Evolutionary conservation across 192 early-diverging fungal species (phyloP).

Genomic region (Spinellus fusiger): DNA sequence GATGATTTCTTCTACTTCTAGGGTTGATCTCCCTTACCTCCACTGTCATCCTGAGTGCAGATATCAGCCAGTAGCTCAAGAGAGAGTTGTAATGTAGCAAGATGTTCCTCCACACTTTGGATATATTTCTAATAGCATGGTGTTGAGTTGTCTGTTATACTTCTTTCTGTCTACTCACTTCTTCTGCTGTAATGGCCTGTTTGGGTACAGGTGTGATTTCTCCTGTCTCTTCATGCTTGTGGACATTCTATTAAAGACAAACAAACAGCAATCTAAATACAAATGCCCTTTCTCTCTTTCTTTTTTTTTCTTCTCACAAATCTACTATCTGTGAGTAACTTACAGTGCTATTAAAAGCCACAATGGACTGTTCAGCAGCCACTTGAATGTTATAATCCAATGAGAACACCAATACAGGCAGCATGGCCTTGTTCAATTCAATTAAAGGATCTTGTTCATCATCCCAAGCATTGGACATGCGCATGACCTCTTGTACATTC

Average conservation of each 20-base stretch:
- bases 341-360: constrained; percentile 34
- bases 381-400: constrained; percentile 45
- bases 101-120: constrained; percentile 40
- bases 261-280: neutral
- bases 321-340: too few species aligned
- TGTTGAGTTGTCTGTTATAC: neutral
- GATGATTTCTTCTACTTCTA: too few species aligned
- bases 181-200: constrained; percentile 24
- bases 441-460: constrained; percentile 26
- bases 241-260: constrained; percentile 18
- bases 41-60: constrained; percentile 58
- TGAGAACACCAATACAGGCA: constrained; percentile 40
- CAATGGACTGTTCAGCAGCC: constrained; percentile 34
- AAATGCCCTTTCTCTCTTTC: neutral
- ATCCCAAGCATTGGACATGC: constrained; percentile 23
- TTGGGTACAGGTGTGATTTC: constrained; percentile 34
- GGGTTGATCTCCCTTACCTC: too few species aligned
- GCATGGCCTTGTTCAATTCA: constrained; percentile 36
- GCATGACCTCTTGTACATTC: constrained; percentile 44
- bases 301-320: neutral
- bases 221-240: constrained; percentile 29
- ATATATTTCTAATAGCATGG: constrained; percentile 26
- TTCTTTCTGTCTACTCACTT: constrained; percentile 15
- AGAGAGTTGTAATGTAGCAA: constrained; percentile 61
- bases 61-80: constrained; percentile 84